Conservation (phyloP, 106 monocot genomes). For the Dioscorea zingiberensis region DNA sequence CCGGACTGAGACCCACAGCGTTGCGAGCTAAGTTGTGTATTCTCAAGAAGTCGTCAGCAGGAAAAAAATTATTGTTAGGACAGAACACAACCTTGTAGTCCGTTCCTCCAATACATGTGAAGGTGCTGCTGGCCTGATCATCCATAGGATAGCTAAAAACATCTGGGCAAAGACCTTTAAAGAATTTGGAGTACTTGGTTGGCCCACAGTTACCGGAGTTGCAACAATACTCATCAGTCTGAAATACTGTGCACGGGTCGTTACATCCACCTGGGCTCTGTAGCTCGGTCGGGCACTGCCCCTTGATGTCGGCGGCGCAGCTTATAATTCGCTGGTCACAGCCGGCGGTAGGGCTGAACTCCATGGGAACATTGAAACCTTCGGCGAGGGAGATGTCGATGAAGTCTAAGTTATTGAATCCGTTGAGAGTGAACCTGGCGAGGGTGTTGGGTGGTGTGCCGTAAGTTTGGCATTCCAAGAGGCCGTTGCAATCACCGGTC, state of each 20-base stretch:
- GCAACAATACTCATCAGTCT: constrained; percentile 17
- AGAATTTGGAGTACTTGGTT: constrained; percentile 12
- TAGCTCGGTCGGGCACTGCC: constrained; percentile 29
- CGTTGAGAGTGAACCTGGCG: constrained; percentile 27
- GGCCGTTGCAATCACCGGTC: constrained; percentile 47
- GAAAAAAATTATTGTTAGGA: too few relatives aligned
- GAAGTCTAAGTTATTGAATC: constrained; percentile 28
- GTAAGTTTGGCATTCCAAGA: constrained; percentile 23
- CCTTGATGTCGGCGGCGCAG: constrained; percentile 19
- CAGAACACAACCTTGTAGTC: constrained; percentile 26
- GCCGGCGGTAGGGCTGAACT: not conserved
- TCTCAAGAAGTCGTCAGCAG: too few relatives aligned
- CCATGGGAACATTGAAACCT: constrained; percentile 26
- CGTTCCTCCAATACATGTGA: constrained; percentile 17
- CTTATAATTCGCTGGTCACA: not conserved
- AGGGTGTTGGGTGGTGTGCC: constrained; percentile 35
- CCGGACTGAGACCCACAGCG: constrained; percentile 10
- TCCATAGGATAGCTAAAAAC: constrained; percentile 20
- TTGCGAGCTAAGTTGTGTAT: constrained; percentile 22
- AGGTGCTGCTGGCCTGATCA: constrained; percentile 14
- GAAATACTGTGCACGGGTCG: constrained; percentile 9
- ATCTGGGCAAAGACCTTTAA: constrained; percentile 17
- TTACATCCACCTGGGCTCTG: constrained; percentile 4
- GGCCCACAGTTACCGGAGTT: constrained; percentile 18
- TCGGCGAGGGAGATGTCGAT: constrained; percentile 45